Base-by-base conservation (phyloP, 2,329 filamentous ascomycete species). In the Trichophyton mentagrophytes region DNA sequence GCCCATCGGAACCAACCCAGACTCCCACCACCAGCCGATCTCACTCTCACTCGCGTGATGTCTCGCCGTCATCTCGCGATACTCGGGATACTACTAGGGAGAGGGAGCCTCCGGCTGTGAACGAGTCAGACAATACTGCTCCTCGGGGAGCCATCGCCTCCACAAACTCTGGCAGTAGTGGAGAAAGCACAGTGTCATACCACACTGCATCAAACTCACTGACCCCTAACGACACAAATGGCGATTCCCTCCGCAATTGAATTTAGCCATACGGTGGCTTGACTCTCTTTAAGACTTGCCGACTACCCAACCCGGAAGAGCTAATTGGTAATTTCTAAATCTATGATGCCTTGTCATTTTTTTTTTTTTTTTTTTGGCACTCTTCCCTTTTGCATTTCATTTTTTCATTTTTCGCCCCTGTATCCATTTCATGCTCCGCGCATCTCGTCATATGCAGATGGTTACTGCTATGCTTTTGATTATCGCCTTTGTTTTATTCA, bases 41-140 rank as follows among this genome's bases (percentile, higher is more conserved):
- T 30, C 30, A 42, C n/a, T 57, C 53, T 42, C 30, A 8, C 53
- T 57, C 53, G 53, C 53, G 53, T n/a, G 53, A 57, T 8, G 53
- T 22, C 53, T 42, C 53, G 20, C 30, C 53, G 15, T 38, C 53
- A 4, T 53, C 47, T 13, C 47, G 47, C 47, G 47, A 30, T 30
- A 53, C 47, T 11, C 22, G 47, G 33, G 47, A 27, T 7, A 53
- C 25, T 25, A 53, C 47, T 3, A 30, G 47, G 27, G 47, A 57
- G 15, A 22, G n/a, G 22, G 53, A 57, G 2, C 53, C 30, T 6
- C 27, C 17, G 9, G 11, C 7, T 30, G 20, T 38, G n/a, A 22
- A 22, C 15, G 53, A 57, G 20, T 22, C 53, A 25, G 36, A 38
- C 20, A 30, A n/a, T 22, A 3, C 53, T 40, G 30, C 53, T 27